Conservation (phyloP, 2,329 filamentous ascomycete genomes). For the Aspergillus chevalieri region DNA sequence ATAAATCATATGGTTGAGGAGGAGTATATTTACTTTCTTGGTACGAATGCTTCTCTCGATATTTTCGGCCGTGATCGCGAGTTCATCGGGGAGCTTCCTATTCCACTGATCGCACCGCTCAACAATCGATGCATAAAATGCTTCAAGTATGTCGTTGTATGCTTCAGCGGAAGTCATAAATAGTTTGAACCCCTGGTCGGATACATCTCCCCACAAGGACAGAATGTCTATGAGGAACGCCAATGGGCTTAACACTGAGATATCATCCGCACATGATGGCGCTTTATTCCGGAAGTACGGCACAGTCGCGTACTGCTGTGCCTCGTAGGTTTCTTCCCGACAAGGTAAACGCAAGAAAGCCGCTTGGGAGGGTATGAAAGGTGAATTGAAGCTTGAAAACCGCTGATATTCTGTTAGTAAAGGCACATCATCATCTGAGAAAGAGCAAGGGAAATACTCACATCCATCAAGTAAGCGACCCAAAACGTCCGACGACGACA, state of each 20-base stretch:
- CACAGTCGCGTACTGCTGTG: slow-evolving; percentile 50
- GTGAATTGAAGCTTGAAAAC: slow-evolving; percentile 54
- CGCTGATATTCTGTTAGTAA: slow-evolving; percentile 36
- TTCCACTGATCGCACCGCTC: slow-evolving; percentile 55
- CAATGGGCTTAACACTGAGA: slow-evolving; percentile 45
- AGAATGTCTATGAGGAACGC: slow-evolving; percentile 58
- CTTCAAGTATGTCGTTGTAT: slow-evolving; percentile 44
- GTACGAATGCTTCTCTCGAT: slow-evolving; percentile 50
- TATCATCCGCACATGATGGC: slow-evolving; percentile 30
- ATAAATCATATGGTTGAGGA: slow-evolving; percentile 63
- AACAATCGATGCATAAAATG: slow-evolving; percentile 49
- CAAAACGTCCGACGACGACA: slow-evolving; percentile 66
- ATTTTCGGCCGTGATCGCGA: slow-evolving; percentile 53
- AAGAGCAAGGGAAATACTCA: slow-evolving; percentile 30
- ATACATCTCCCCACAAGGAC: slow-evolving; percentile 60
- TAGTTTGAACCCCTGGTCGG: slow-evolving; percentile 53
- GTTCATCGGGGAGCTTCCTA: slow-evolving; percentile 48
- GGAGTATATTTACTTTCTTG: slow-evolving; percentile 53
- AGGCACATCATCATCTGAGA: neutral
- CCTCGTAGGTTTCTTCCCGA: slow-evolving; percentile 56
- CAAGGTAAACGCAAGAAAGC: slow-evolving; percentile 63
- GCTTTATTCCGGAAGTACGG: slow-evolving; percentile 55
- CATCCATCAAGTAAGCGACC: slow-evolving; percentile 64
- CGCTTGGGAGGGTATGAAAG: slow-evolving; percentile 57
- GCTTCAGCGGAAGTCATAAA: slow-evolving; percentile 38